phyloP scores from a whole-genome alignment of 2,329 filamentous ascomycete species.

The Botrytis pseudocinerea region DNA sequence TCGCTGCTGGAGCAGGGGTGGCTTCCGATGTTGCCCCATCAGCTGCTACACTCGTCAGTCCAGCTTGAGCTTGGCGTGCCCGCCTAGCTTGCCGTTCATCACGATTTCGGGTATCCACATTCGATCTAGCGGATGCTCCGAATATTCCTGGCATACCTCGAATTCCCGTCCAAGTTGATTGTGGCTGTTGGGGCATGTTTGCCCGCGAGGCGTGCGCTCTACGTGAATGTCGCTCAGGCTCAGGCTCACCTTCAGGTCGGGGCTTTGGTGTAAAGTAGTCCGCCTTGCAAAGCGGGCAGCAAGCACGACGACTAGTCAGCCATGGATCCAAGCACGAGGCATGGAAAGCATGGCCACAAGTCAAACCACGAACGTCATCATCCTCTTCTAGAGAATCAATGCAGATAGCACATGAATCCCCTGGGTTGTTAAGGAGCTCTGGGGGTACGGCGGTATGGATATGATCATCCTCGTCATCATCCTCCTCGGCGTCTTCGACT shows the following conservation, averaged over 20 bases:
- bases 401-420: constrained; percentile 95
- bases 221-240: constrained; percentile 35
- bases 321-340: constrained; percentile 94
- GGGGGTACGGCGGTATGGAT: constrained; percentile 81
- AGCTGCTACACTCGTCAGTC: constrained; percentile 6
- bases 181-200: constrained; percentile 36
- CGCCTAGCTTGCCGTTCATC: constrained; percentile 6
- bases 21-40: constrained; percentile 18
- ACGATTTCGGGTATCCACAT: constrained; percentile 9
- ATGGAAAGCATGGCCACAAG: constrained; percentile 98
- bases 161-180: constrained; percentile 36
- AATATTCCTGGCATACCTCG: constrained; percentile 36
- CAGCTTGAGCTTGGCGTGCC: constrained; percentile 15
- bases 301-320: constrained; percentile 90
- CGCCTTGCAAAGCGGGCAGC: constrained; percentile 95
- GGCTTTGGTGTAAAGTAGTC: constrained; percentile 97
- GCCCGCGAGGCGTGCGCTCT: constrained; percentile 28
- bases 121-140: constrained; percentile 9
- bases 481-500: constrained; percentile 59
- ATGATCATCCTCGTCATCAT: constrained; percentile 74
- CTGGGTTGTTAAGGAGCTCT: constrained; percentile 76
- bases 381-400: constrained; percentile 92
- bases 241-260: constrained; percentile 52
- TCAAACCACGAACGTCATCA: constrained; percentile 89
- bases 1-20: constrained; percentile 23